Base-by-base conservation (phyloP, 2,329 filamentous ascomycete genomes). In the Fusarium ambrosium region DNA sequence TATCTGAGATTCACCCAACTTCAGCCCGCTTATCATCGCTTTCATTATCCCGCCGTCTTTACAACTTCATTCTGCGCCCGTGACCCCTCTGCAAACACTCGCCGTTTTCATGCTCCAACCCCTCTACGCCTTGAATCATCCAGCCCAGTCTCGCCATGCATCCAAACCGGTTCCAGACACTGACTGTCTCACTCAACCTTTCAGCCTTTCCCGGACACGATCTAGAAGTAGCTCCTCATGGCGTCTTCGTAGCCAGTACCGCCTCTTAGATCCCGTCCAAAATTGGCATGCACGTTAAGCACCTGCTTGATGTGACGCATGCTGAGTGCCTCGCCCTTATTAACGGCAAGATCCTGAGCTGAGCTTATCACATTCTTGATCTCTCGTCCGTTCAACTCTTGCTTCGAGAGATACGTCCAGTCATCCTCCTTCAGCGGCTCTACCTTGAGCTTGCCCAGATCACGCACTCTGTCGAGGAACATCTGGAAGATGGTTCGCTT, bases 351-450 rank as follows among this genome's bases (percentile, higher is more conserved):
- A 0, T 93, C 93, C 82, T 97, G 94, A 2, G 94, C 94, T 0
- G 94, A 95, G 66, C 93, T 90, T 59, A 97, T 92, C 13, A 93
- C 92, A 81, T 97, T 97, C 86, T 97, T 97, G 87, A 97, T 97
- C 89, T 95, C 87, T 20, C 88, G 85, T 13, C 88, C 88, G 69
- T 90, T 90, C 68, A 90, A 86, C 41, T 92, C 91, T 79, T 93
- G 90, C 62, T 91, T 89, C 1, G 92, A 90, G 22, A 97, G 85
- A 45, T 84, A 82, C 58, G 91, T 89, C 72, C 91, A 91, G 79
- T 97, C 93, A 10, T 90, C 88, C 4, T 94, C 91, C 3, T 85
- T 87, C 79, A 95, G 93, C 0, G 86, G 83, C 75, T 91, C 89
- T 2, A 89, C 86, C 71, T 89, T 86, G 18, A 91, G 83, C 62